Evolutionary conservation across 1,139 yeast species (phyloP).

Genomic region (Casaregolazyma lundiana): DNA sequence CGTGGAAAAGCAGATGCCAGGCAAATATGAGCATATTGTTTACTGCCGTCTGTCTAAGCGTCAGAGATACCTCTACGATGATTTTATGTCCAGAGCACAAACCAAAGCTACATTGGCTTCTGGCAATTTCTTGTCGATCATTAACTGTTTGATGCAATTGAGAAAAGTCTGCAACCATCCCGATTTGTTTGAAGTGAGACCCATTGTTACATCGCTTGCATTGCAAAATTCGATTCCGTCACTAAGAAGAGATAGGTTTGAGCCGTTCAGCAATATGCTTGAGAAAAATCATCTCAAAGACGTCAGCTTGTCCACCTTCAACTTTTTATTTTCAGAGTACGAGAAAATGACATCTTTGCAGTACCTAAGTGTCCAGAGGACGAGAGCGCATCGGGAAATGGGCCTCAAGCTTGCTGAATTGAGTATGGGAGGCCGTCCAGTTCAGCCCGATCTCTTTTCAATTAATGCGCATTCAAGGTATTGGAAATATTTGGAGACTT

Average conservation of each 20-base stretch:
- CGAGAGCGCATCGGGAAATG: slow-evolving; percentile 50
- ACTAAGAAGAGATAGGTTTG: slow-evolving; percentile 40
- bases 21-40: slow-evolving; percentile 89
- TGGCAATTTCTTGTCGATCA: slow-evolving; percentile 91
- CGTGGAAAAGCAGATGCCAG: slow-evolving; percentile 99
- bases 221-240: slow-evolving; percentile 60
- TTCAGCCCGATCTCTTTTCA: slow-evolving; percentile 46
- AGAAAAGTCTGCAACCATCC: slow-evolving; percentile 98
- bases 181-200: slow-evolving; percentile 92
- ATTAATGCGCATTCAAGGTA: slow-evolving; percentile 59
- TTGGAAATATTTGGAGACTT: slow-evolving; percentile 48
- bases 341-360: slow-evolving; percentile 49
- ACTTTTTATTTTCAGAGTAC: slow-evolving; percentile 51
- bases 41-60: slow-evolving; percentile 90
- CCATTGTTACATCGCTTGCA: slow-evolving; percentile 86
- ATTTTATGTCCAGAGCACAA: slow-evolving; percentile 95
- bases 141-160: slow-evolving; percentile 95
- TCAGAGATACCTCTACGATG: slow-evolving; percentile 89
- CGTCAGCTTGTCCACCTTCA: slow-evolving; percentile 55
- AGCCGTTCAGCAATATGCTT: slow-evolving; percentile 11
- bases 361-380: slow-evolving; percentile 41
- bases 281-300: slow-evolving; percentile 24
- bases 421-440: slow-evolving; percentile 17
- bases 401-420: slow-evolving; percentile 23
- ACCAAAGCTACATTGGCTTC: slow-evolving; percentile 91